Percentiles rank a stretch among this genome's conserved stretches.
Conservation (phyloP, 1,284 basidiomycete genomes). For the Mycena sp. region DNA sequence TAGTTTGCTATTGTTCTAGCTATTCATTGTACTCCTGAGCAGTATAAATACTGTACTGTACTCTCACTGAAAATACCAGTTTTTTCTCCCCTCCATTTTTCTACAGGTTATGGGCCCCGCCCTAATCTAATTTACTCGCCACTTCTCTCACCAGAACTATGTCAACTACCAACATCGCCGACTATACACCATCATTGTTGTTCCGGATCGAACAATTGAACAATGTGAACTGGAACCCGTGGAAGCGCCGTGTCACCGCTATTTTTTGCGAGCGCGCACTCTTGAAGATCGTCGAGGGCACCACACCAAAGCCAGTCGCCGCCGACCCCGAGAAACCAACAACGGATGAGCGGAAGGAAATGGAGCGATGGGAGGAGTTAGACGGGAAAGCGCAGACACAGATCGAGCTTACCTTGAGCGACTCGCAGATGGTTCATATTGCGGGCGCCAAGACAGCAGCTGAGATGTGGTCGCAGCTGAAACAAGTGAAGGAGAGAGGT, state of each 20-base stretch:
- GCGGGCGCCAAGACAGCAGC: slow-evolving; percentile 33
- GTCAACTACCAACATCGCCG: slow-evolving; percentile 3
- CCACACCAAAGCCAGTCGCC: slow-evolving; percentile 26
- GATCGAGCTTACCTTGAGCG: slow-evolving; percentile 38
- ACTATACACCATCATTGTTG: slow-evolving; percentile 26
- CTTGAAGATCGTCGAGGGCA: slow-evolving; percentile 32
- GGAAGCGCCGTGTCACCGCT: slow-evolving; percentile 35
- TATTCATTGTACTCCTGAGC: no score
- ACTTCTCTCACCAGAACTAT: no score
- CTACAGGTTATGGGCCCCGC: no score
- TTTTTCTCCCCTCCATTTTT: no score
- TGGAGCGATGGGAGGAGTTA: slow-evolving; percentile 32
- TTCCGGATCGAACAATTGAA: slow-evolving; percentile 36
- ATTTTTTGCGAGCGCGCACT: slow-evolving; percentile 37
- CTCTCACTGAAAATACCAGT: no score
- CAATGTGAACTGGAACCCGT: slow-evolving; percentile 34
- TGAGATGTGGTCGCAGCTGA: slow-evolving; percentile 31
- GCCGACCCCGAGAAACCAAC: slow-evolving; percentile 24
- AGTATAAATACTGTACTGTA: no score
- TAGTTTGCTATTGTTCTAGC: no score
- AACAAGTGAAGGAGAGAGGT: no score
- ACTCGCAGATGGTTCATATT: slow-evolving; percentile 39
- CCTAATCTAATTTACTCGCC: no score
- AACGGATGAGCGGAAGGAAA: slow-evolving; percentile 14
- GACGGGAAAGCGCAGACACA: no score